Base-by-base conservation (phyloP, 305 asterid genomes). In the Solanum hybrid region DNA sequence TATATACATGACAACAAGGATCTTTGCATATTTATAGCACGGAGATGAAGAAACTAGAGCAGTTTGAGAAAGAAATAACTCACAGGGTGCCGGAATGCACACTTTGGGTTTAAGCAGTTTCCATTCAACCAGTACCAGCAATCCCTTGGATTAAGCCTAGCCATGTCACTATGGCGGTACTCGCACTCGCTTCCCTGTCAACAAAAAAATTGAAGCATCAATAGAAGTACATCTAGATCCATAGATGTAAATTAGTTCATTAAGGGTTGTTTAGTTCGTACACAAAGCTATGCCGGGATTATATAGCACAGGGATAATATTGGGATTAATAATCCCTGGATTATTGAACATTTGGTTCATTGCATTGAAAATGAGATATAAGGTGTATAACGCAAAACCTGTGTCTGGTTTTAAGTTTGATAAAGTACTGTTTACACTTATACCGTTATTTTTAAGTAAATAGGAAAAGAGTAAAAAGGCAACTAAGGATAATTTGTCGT, bases 121-220 rank as follows among this genome's bases (percentile, higher is more conserved):
- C 98, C 94, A 69, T 95, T 87, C 82, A 95, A 69, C 99, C 99
- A 97, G 92, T 61, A 97, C 91, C 91, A 95, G 93, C 98, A 97
- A 94, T 97, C 99, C 93, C 98, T 94, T 61, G 99, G 98, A 87
- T 96, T 97, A 83, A 97, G 91, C 90, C 98, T 92, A 8, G 99
- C 98, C 91, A 90, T 28, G 89, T 97, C 99, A 92, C 99, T 97
- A 89, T 97, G 99, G 34, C 98, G 98, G 91, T 94, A 97, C 92
- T 97, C 99, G 11, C 99, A 97, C 75, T 97, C 98, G 87, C 92
- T 94, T 90, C 99, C 99, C 99, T 96, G 95, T 89, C 51, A 37
- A 88, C 73, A 77, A 77, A 78, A 29, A 11, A 31, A 18, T 33
- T 51, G 16, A n/a, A 31, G 42, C 88, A 22, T 84, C 42, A 84